These are phyloP conservation scores for Leccinum griseonigrum DNA, from an alignment of 1,284 basidiomycete species.

Conservation along the genomic window DNA sequence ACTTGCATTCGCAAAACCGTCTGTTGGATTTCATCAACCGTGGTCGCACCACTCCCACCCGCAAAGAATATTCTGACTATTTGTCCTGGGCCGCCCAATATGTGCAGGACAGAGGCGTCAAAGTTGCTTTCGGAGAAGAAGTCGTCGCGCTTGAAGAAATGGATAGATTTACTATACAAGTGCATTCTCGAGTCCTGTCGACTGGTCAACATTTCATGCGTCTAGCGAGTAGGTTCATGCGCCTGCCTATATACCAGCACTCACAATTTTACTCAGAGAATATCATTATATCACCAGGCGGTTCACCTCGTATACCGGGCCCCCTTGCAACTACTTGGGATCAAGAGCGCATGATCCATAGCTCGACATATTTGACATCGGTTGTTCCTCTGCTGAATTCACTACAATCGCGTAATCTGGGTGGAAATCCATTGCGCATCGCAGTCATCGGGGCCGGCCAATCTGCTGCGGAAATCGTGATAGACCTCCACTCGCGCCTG, in stretches of 20 bases:
- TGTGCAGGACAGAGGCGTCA: conserved; percentile 43
- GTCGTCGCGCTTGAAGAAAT: conserved; percentile 42
- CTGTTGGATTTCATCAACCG: conserved; percentile 70
- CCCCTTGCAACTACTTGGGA: conserved; percentile 35
- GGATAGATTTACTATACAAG: conserved; percentile 36
- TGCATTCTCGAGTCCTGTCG: conserved; percentile 37
- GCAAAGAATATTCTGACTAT: conserved; percentile 73
- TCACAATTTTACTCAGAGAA: conserved; percentile 35
- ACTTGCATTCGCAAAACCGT: conserved; percentile 51
- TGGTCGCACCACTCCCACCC: conserved; percentile 89
- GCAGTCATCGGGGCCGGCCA: conserved; percentile 58
- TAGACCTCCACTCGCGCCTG: conserved; percentile 47
- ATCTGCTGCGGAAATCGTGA: conserved; percentile 52
- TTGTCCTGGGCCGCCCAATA: conserved; percentile 52
- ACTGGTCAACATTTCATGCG: conserved; percentile 37
- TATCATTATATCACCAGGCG: conserved; percentile 52
- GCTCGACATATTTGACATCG: conserved; percentile 43
- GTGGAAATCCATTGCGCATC: conserved; percentile 39
- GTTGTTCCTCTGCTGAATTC: conserved; percentile 37
- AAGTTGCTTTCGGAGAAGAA: conserved; percentile 48
- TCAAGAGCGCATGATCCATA: conserved; percentile 42
- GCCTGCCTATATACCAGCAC: conserved; percentile 6
- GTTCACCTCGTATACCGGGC: conserved; percentile 44
- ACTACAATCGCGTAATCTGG: conserved; percentile 16
- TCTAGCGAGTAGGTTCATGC: conserved; percentile 38